phyloP scores from a whole-genome alignment of 2,329 filamentous ascomycete species.

The Chaetomium olivaceum region DNA sequence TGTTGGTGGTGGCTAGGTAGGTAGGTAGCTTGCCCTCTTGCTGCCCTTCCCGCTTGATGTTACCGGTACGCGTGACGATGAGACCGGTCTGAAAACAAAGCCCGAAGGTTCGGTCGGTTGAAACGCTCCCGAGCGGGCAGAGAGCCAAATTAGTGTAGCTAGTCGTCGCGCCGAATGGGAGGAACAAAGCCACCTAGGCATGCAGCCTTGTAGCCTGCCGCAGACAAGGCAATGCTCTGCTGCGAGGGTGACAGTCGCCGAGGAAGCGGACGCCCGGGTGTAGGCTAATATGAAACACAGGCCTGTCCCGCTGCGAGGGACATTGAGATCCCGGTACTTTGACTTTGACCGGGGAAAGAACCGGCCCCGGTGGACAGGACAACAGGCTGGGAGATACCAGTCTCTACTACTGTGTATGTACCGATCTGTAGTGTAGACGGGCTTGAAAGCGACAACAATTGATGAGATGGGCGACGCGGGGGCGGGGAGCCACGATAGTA shows the following conservation, averaged over 20 bases:
- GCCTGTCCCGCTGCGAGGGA: not conserved
- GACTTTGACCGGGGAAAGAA: not conserved
- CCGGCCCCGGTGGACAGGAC: not conserved
- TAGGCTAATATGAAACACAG: constrained; percentile 15
- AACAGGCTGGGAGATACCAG: not conserved
- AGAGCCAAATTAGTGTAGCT: not conserved
- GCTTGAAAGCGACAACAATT: not conserved
- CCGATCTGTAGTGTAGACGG: not conserved
- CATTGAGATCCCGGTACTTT: not conserved
- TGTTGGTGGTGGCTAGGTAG: too few species aligned
- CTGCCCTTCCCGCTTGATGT: not conserved
- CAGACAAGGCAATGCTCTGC: not conserved
- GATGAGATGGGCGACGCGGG: not conserved
- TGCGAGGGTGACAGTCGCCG: constrained; percentile 1
- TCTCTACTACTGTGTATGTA: too few species aligned
- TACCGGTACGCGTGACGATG: not conserved
- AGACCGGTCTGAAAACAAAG: not conserved
- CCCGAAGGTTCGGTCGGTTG: not conserved
- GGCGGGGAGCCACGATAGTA: not conserved
- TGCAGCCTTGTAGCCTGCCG: not conserved
- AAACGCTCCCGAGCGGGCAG: not conserved
- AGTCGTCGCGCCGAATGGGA: not conserved
- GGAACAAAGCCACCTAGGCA: not conserved
- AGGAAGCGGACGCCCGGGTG: constrained; percentile 1
- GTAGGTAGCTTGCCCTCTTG: not conserved